These are phyloP conservation scores for Sporormia fimetaria DNA, from an alignment of 495 filamentous ascomycete species.

Conservation along the genomic window DNA sequence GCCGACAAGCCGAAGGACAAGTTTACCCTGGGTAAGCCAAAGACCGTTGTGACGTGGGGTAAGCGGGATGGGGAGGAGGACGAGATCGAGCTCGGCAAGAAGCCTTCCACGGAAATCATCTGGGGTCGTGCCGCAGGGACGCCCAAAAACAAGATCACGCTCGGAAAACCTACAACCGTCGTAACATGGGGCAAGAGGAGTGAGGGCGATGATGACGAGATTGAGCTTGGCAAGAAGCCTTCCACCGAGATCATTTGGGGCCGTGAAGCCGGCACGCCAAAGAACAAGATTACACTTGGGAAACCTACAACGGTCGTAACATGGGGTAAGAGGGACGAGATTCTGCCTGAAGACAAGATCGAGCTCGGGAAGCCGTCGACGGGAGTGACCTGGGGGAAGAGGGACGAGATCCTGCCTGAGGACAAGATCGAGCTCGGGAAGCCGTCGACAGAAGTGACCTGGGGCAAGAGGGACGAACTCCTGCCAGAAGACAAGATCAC, in stretches of 20 bases:
- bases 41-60: conserved; percentile 7
- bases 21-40: conserved; percentile 7
- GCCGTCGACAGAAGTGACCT: conserved; percentile 7
- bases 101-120: background rate
- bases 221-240: background rate
- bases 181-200: background rate
- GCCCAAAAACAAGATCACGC: background rate
- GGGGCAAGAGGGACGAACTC: conserved; percentile 7
- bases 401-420: background rate
- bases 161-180: background rate
- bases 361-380: conserved; percentile 13
- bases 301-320: background rate
- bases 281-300: no score
- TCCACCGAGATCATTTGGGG: background rate
- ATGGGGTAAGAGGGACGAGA: background rate
- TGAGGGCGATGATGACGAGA: background rate
- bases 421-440: conserved; percentile 7
- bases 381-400: conserved; percentile 15
- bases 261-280: no score
- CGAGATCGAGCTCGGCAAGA: background rate
- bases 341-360: background rate
- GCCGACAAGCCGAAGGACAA: conserved; percentile 2
- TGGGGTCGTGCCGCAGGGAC: background rate
- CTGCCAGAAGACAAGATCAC: background rate
- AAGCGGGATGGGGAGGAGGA: background rate